phyloP scores from a whole-genome alignment of 2,329 filamentous ascomycete genomes.

The Pseudogymnoascus sp. region DNA sequence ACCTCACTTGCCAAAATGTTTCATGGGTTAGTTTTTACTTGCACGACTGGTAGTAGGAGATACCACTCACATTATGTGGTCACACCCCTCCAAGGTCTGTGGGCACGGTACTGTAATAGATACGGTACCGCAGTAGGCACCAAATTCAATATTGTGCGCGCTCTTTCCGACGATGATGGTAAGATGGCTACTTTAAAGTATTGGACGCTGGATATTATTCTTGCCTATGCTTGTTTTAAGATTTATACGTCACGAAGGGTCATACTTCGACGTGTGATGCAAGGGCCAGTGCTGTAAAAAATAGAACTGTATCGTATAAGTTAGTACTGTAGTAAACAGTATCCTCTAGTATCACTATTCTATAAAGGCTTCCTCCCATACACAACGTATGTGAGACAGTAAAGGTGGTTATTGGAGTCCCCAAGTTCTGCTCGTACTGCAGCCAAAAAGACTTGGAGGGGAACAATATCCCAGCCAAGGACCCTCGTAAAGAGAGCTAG shows the following conservation, averaged over 20 bases:
- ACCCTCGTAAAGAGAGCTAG: slow-evolving; percentile 10
- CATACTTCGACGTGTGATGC: not conserved
- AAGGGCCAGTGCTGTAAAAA: not conserved
- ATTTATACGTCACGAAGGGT: not conserved
- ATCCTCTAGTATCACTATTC: not conserved
- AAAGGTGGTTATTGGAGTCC: not conserved
- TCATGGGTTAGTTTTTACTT: no score
- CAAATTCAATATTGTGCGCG: not conserved
- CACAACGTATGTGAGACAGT: not conserved
- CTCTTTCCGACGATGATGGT: not conserved
- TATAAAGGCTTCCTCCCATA: not conserved
- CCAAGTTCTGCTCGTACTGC: not conserved
- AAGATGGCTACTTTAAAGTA: not conserved
- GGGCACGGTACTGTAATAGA: no score
- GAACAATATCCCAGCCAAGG: not conserved
- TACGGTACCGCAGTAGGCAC: no score
- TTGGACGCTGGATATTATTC: not conserved
- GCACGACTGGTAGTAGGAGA: no score
- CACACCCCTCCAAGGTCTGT: no score
- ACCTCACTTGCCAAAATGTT: no score
- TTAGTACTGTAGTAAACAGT: not conserved
- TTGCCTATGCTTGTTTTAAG: not conserved
- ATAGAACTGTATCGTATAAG: no score
- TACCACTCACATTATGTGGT: no score
- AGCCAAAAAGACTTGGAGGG: not conserved